A percentile compares a stretch with the other conserved stretches of the same genome.
These are phyloP conservation scores for Paecilomyces fulvus DNA, from an alignment of 2,329 filamentous ascomycete genomes.

Conservation along the genomic window DNA sequence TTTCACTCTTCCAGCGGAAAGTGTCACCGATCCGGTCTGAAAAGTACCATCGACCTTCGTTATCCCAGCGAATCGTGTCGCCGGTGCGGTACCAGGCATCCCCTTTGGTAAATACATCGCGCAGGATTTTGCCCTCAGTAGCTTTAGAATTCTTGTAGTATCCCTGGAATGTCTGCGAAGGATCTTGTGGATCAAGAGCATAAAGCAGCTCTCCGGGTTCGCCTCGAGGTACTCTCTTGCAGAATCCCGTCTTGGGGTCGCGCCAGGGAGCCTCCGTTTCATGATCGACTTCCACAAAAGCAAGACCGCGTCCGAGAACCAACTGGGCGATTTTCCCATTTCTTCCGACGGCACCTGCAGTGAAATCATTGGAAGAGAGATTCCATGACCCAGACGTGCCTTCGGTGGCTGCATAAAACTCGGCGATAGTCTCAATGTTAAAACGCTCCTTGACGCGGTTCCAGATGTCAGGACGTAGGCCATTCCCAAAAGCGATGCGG, in stretches of 20 bases:
- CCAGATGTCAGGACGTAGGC: conserved; percentile 79
- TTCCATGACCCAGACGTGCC: conserved; percentile 65
- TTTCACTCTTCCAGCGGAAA: conserved; percentile 61
- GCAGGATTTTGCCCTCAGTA: conserved; percentile 63
- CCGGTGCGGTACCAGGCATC: conserved; percentile 79
- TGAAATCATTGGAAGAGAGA: conserved; percentile 61
- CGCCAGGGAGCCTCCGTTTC: conserved; percentile 60
- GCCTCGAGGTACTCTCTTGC: conserved; percentile 48
- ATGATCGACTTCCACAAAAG: conserved; percentile 63
- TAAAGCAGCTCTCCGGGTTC: conserved; percentile 70
- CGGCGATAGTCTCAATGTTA: conserved; percentile 61
- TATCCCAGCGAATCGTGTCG: conserved; percentile 66
- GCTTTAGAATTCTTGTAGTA: conserved; percentile 70
- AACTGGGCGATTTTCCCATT: conserved; percentile 54
- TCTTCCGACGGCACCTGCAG: conserved; percentile 69
- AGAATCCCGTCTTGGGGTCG: conserved; percentile 61
- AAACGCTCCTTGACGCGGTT: conserved; percentile 74
- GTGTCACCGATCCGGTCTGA: conserved; percentile 56
- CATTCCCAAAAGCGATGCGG: conserved; percentile 74
- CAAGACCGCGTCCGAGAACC: conserved; percentile 43
- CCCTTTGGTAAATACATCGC: conserved; percentile 63
- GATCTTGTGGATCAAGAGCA: conserved; percentile 57
- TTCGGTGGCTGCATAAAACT: conserved; percentile 77
- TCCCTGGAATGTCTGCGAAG: conserved; percentile 62
- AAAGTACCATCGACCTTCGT: conserved; percentile 67